A percentile compares a stretch with the other conserved stretches of the same genome.
phyloP scores from a whole-genome alignment of 2,329 filamentous ascomycete genomes.

The Penicillium paneum region DNA sequence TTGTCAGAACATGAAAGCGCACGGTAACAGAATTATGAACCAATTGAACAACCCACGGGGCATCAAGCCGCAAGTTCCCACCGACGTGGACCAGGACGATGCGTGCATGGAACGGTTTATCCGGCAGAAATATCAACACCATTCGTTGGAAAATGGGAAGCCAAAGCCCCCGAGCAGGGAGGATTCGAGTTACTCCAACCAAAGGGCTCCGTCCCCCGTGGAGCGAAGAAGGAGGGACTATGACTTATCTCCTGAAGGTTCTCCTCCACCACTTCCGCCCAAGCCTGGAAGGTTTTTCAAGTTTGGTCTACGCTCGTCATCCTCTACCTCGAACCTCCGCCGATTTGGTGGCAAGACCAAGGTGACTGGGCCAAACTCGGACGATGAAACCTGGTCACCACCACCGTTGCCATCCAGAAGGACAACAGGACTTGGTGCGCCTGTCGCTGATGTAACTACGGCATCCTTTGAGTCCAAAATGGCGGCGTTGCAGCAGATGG shows the following conservation, averaged over 20 bases:
- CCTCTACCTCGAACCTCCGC: constrained; percentile 65
- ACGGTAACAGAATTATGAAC: constrained; percentile 84
- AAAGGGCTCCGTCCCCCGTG: constrained; percentile 3
- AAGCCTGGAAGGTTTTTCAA: constrained; percentile 61
- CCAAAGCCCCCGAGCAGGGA: constrained; percentile 49
- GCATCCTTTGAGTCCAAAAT: constrained; percentile 68
- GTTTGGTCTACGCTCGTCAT: constrained; percentile 64
- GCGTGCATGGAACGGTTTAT: constrained; percentile 95
- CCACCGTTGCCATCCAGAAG: constrained; percentile 23
- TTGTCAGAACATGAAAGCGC: constrained; percentile 82
- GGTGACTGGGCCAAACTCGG: constrained; percentile 26
- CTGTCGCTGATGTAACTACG: constrained; percentile 51
- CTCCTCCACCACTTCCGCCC: constrained; percentile 56
- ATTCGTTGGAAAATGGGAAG: constrained; percentile 49
- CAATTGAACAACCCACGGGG: constrained; percentile 84
- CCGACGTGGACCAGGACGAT: constrained; percentile 90
- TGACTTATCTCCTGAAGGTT: constrained; percentile 48
- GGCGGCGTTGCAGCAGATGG: constrained; percentile 78
- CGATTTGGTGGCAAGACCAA: constrained; percentile 57
- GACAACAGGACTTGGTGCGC: constrained; percentile 61
- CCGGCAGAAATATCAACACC: constrained; percentile 83
- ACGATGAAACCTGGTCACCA: constrained; percentile 26
- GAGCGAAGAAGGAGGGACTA: constrained; percentile 5
- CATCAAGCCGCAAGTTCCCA: constrained; percentile 75
- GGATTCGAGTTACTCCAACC: constrained; percentile 54